Conservation (phyloP, 495 filamentous ascomycete species). For the Copromyces sp. region DNA sequence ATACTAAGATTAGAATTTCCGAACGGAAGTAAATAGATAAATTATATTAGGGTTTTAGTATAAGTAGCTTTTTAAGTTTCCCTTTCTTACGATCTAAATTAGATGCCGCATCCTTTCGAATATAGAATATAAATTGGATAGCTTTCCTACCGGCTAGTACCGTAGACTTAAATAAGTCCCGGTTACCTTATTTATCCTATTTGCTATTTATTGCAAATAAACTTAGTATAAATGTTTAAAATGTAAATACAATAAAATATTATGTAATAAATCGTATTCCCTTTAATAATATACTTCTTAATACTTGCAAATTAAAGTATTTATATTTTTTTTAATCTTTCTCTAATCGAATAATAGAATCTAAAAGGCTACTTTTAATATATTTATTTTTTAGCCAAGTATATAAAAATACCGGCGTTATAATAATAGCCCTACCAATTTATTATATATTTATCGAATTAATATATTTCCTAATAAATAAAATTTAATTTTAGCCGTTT, state of each 20-base stretch:
- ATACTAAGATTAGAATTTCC: neutral
- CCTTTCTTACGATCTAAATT: too few species aligned
- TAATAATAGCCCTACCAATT: neutral
- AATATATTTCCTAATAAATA: neutral
- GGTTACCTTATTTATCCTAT: neutral
- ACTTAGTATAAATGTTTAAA: neutral
- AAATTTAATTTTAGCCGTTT: neutral
- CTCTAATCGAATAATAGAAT: neutral
- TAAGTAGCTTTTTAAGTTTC: too few species aligned
- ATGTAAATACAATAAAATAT: neutral
- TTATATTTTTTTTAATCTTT: neutral
- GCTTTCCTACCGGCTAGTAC: neutral
- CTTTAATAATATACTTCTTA: neutral
- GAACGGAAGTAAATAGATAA: neutral
- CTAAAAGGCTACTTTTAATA: neutral
- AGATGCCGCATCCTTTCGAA: too few species aligned
- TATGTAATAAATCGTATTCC: neutral
- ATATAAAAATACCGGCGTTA: neutral
- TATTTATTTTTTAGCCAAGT: neutral
- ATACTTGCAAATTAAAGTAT: neutral
- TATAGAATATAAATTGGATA: neutral
- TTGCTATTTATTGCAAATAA: neutral
- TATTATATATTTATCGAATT: neutral
- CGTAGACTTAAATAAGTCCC: neutral
- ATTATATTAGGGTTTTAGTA: neutral